These are phyloP conservation scores for Globomyces pollinis-pini DNA, from an alignment of 192 early-diverging fungal genomes.

Conservation along the genomic window DNA sequence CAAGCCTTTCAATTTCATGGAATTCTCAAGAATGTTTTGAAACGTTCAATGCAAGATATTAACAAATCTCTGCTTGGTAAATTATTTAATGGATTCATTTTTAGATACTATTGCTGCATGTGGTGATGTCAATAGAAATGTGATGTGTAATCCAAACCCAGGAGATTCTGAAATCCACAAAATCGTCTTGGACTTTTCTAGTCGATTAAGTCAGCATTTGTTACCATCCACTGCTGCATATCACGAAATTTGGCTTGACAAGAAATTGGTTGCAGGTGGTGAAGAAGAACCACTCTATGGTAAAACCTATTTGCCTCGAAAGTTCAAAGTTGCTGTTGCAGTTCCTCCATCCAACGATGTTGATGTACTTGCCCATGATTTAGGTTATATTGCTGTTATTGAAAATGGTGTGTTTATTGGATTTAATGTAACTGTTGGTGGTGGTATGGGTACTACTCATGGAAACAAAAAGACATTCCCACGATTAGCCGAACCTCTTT, in stretches of 20 bases:
- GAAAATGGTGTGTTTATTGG: constrained; percentile 72
- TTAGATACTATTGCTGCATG: constrained; percentile 88
- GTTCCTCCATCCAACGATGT: constrained; percentile 96
- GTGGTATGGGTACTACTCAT: constrained; percentile 98
- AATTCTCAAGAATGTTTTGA: constrained; percentile 84
- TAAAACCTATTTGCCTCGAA: constrained; percentile 85
- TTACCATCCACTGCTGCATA: constrained; percentile 82
- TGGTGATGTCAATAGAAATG: constrained; percentile 97
- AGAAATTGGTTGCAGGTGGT: constrained; percentile 79
- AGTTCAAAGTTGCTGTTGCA: constrained; percentile 94
- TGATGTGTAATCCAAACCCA: constrained; percentile 88
- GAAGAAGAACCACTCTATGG: constrained; percentile 92
- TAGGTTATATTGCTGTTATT: constrained; percentile 86
- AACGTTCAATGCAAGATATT: constrained; percentile 82
- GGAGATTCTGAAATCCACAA: constrained; percentile 65
- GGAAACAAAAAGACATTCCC: constrained; percentile 97
- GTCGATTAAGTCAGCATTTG: constrained; percentile 66
- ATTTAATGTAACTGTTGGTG: constrained; percentile 91
- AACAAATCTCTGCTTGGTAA: constrained; percentile 72
- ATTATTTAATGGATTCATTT: neutral
- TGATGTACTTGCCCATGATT: constrained; percentile 91
- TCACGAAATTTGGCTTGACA: constrained; percentile 96
- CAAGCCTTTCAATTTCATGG: constrained; percentile 98
- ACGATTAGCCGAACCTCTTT: constrained; percentile 66
- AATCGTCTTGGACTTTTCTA: constrained; percentile 66